These are phyloP conservation scores for Pestalotiopsis sp. DNA, from an alignment of 2,329 filamentous ascomycete genomes.

Conservation along the genomic window DNA sequence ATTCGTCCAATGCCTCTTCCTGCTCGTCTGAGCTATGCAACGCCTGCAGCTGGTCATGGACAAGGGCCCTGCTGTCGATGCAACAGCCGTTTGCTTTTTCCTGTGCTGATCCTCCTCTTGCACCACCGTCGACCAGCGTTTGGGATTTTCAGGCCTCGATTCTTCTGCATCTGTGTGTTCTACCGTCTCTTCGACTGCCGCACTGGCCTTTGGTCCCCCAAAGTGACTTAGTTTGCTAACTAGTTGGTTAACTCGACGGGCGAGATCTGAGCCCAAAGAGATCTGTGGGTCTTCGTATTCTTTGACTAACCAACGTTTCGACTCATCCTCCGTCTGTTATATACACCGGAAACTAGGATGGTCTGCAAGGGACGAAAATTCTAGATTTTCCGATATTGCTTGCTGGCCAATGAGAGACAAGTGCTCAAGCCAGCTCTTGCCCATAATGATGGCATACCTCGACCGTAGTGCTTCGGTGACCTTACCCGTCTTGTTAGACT, in stretches of 20 bases:
- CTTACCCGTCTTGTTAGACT: neutral
- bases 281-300: slow-evolving; percentile 9
- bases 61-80: neutral
- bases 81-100: neutral
- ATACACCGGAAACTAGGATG: slow-evolving; percentile 3
- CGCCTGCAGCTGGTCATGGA: neutral
- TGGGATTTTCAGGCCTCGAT: neutral
- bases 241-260: neutral
- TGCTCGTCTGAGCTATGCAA: neutral
- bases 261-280: slow-evolving; percentile 6
- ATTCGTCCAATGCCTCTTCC: slow-evolving; percentile 1
- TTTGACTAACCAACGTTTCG: slow-evolving; percentile 9
- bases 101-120: slow-evolving; percentile 1
- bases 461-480: neutral
- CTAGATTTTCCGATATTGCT: neutral
- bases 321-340: slow-evolving; percentile 6
- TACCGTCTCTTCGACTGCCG: slow-evolving; percentile 2
- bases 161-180: neutral
- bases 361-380: slow-evolving; percentile 9
- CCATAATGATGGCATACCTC: slow-evolving; percentile 6
- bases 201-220: slow-evolving; percentile 4
- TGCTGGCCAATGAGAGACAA: neutral
- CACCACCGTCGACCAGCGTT: slow-evolving; percentile 6
- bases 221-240: neutral
- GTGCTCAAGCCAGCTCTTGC: neutral